A percentile compares a stretch with the other conserved stretches of the same genome.
phyloP scores from a whole-genome alignment of 2,329 filamentous ascomycete genomes.

The Fusarium piperis region DNA sequence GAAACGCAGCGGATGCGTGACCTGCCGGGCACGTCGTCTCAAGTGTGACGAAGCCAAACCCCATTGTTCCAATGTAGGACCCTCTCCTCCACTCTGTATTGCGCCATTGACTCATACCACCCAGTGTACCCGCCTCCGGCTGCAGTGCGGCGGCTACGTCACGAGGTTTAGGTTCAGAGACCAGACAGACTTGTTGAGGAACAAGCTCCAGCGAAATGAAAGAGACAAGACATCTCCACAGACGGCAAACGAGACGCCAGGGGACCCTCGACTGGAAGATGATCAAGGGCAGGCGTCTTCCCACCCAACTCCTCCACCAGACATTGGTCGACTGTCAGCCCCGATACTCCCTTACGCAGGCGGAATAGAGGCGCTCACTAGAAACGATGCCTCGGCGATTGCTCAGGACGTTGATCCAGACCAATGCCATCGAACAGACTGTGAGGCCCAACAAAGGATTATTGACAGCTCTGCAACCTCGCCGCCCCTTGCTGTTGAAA shows the following conservation, averaged over 20 bases:
- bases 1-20: not conserved
- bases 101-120: not conserved
- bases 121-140: conserved; percentile 8
- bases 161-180: conserved; percentile 25
- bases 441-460: not conserved
- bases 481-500: not conserved
- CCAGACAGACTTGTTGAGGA: conserved; percentile 18
- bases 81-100: not conserved
- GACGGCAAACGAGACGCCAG: not conserved
- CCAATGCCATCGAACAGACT: not conserved
- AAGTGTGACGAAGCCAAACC: conserved; percentile 24
- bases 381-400: not conserved
- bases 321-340: not conserved
- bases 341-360: not conserved
- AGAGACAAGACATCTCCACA: not conserved
- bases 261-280: not conserved
- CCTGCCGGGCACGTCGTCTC: conserved; percentile 20
- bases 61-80: conserved; percentile 18
- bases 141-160: conserved; percentile 26
- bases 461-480: not conserved
- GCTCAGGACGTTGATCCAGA: not conserved
- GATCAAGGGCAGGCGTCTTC: not conserved
- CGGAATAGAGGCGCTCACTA: not conserved
- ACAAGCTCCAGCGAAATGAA: not conserved
- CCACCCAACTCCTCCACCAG: not conserved